phyloP scores from a whole-genome alignment of 1,139 yeast species.

The Suhomyces bribrorum region DNA sequence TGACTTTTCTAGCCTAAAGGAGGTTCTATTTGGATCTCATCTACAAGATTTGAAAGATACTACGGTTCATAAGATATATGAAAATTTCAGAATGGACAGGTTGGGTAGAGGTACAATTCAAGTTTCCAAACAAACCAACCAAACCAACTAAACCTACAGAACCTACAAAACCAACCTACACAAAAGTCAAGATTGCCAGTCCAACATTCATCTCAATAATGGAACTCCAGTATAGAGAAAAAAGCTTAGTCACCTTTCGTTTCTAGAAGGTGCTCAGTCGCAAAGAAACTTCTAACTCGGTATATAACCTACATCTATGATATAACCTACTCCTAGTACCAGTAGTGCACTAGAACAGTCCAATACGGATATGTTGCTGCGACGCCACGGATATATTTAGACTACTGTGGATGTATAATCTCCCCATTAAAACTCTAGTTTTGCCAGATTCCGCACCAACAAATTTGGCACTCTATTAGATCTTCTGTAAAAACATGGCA shows the following conservation, averaged over 20 bases:
- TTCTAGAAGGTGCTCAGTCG: too few relatives aligned
- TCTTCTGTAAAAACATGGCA: too few relatives aligned
- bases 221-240: too few relatives aligned
- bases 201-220: too few relatives aligned
- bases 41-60: constrained; percentile 19
- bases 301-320: background rate
- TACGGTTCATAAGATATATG: constrained; percentile 17
- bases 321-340: background rate
- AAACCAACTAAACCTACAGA: constrained; percentile 1
- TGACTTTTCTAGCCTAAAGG: constrained; percentile 15
- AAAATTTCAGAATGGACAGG: constrained; percentile 13
- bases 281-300: too few relatives aligned
- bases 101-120: constrained; percentile 4
- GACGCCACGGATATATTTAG: too few relatives aligned
- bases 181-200: too few relatives aligned
- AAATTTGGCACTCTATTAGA: too few relatives aligned
- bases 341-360: background rate
- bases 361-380: too few relatives aligned
- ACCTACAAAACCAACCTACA: background rate
- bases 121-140: background rate
- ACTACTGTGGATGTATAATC: too few relatives aligned
- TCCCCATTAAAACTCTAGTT: too few relatives aligned
- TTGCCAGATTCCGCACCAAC: too few relatives aligned
- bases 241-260: background rate
- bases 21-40: constrained; percentile 18